Percentiles rank a stretch among this genome's conserved stretches.
These are phyloP conservation scores for Monosporozyma unispora DNA, from an alignment of 805 yeast species.

Conservation along the genomic window DNA sequence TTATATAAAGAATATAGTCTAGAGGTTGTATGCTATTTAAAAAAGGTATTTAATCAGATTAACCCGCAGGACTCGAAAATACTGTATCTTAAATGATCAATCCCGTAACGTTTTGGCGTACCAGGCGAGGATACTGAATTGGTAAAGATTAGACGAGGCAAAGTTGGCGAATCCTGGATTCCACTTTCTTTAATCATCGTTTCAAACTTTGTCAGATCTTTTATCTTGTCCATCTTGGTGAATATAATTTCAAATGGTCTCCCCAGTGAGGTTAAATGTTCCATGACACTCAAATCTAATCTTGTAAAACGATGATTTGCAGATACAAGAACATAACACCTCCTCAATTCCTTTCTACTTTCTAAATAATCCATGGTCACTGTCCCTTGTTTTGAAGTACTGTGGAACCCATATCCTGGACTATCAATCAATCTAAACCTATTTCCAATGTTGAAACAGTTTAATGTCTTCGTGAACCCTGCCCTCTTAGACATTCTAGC, in stretches of 20 bases:
- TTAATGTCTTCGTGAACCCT: constrained; percentile 54
- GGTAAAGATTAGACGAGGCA: constrained; percentile 40
- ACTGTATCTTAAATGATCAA: constrained; percentile 41
- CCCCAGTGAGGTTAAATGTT: constrained; percentile 43
- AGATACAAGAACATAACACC: constrained; percentile 55
- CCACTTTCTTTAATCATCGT: constrained; percentile 32
- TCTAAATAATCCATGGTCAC: constrained; percentile 55
- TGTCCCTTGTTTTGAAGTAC: constrained; percentile 58
- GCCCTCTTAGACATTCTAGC: constrained; percentile 50
- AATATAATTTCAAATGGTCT: constrained; percentile 64
- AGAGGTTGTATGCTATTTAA: neutral
- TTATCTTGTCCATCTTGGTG: constrained; percentile 63
- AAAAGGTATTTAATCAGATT: constrained; percentile 10
- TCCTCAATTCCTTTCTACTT: constrained; percentile 43
- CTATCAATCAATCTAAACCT: constrained; percentile 64
- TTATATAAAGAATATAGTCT: neutral
- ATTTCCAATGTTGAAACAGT: constrained; percentile 60
- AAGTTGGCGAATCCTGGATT: constrained; percentile 35
- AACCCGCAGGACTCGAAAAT: constrained; percentile 54
- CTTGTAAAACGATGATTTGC: constrained; percentile 50
- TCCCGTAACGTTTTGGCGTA: constrained; percentile 39
- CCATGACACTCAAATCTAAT: constrained; percentile 47
- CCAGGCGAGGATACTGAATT: constrained; percentile 37
- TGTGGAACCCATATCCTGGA: constrained; percentile 84
- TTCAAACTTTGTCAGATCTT: constrained; percentile 32